phyloP scores from a whole-genome alignment of 345 rosid genomes.

The Erodium maritimum region DNA sequence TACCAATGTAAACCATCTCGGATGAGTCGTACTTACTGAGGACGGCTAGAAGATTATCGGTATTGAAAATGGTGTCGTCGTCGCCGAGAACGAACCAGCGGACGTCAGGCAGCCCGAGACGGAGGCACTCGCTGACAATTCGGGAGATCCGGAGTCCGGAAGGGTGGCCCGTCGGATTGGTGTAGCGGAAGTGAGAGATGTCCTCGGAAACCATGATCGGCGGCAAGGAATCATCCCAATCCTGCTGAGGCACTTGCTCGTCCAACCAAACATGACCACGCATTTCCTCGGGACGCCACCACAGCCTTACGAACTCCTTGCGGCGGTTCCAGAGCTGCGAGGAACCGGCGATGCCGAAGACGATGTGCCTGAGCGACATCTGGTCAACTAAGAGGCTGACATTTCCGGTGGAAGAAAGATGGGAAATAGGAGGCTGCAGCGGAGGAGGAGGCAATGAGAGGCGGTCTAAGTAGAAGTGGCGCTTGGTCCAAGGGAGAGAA shows the following conservation, averaged over 20 bases:
- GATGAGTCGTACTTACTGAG: constrained; percentile 63
- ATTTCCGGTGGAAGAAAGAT: not conserved
- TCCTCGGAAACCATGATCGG: constrained; percentile 69
- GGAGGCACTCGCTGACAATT: constrained; percentile 56
- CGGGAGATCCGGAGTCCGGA: constrained; percentile 89
- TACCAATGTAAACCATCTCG: constrained; percentile 70
- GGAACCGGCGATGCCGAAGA: constrained; percentile 93
- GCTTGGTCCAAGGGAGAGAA: not conserved
- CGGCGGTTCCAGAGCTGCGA: constrained; percentile 71
- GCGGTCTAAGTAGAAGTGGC: no score
- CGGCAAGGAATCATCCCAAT: constrained; percentile 55
- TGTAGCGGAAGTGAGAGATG: constrained; percentile 82
- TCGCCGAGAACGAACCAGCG: constrained; percentile 86
- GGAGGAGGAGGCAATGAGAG: constrained; percentile 4
- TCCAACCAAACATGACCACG: constrained; percentile 91
- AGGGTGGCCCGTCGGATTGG: constrained; percentile 89
- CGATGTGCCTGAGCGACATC: constrained; percentile 24
- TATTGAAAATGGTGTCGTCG: constrained; percentile 84
- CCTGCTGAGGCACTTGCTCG: constrained; percentile 59
- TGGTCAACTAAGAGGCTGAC: not conserved
- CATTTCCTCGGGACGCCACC: constrained; percentile 73
- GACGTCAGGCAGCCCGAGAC: constrained; percentile 48
- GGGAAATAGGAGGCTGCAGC: not conserved
- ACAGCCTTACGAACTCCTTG: constrained; percentile 68
- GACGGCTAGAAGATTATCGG: constrained; percentile 48